A percentile compares a stretch with the other conserved stretches of the same genome.
These are phyloP conservation scores for Penicillium egyptiacum DNA, from an alignment of 495 filamentous ascomycete species.

Conservation along the genomic window DNA sequence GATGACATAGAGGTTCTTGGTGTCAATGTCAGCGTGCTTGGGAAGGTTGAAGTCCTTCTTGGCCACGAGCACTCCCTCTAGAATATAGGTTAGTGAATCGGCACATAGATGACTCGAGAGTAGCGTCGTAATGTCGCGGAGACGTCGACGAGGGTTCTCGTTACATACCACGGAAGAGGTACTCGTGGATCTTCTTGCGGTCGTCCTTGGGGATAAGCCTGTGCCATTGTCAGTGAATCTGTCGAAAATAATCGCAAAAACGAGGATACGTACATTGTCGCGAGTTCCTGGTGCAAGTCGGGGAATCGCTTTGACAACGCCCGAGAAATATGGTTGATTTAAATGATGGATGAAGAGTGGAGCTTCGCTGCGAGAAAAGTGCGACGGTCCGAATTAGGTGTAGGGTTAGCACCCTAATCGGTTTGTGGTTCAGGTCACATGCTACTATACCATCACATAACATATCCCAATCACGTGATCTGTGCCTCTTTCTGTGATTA, in stretches of 20 bases:
- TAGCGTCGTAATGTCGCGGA: conserved; percentile 2
- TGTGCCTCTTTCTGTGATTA: background rate
- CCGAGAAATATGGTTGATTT: conserved; percentile 39
- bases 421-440: conserved; percentile 21
- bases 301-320: conserved; percentile 59
- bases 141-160: conserved; percentile 20
- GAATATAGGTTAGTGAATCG: conserved; percentile 23
- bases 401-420: conserved; percentile 45
- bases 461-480: conserved; percentile 1
- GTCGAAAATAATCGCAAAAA: conserved; percentile 2
- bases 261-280: conserved; percentile 50
- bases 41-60: conserved; percentile 97
- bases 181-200: conserved; percentile 99
- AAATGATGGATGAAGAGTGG: conserved; percentile 42
- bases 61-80: conserved; percentile 97
- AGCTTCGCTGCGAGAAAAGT: conserved; percentile 43
- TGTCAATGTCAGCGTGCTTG: conserved; percentile 93
- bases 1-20: conserved; percentile 98
- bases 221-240: conserved; percentile 27
- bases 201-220: conserved; percentile 99
- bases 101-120: conserved; percentile 9
- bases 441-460: conserved; percentile 1
- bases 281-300: conserved; percentile 60
- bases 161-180: conserved; percentile 91
- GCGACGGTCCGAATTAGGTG: conserved; percentile 36